Evolutionary conservation across 1,284 basidiomycete genomes (phyloP), one percentile per base, ranked within the genome.

Genomic region (Ganoderma sinense): DNA sequence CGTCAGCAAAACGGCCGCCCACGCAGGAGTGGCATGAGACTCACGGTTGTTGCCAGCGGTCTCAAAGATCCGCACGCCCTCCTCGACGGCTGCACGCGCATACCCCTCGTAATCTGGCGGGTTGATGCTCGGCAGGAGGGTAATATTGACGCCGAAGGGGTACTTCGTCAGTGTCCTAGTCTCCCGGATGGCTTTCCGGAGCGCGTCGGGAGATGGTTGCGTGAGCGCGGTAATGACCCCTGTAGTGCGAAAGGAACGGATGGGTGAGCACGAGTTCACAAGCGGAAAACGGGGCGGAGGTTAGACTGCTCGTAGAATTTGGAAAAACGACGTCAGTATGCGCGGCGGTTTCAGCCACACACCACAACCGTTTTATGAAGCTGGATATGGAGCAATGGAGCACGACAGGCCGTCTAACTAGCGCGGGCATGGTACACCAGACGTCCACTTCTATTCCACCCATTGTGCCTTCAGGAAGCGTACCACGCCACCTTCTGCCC

Each of bases 101-200:
- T 92, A 97, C 7, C 92, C 95, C 66, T 88, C 88, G 75, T 98
- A 98, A 78, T 97, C 95, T 1, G 97, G 97, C 0, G 97, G 96
- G 69, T 90, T 94, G 77, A 98, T 98, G 36, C 89, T 90, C 0
- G 97, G 97, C 29, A 98, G 85, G 16, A 98, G 83, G 0, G 97
- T 98, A 75, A 98, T 90, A 80, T 98, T 98, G 70, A 98, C 97
- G 33, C 94, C 97, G 79, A 97, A 96, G 14, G 90, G 91, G 74
- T 94, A 94, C 63, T 84, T 81, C 0, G 93, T 95, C 62, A 91
- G 80, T 60, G 84, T 85, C 60, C 86, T 85, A 8, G 95, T 96
- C 80, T 97, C 90, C 53, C 88, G 87, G 73, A 98, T 97, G n/a
- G 94, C 96, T 20, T 83, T 79, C n/a, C 95, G 88, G 41, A 97